Evolutionary conservation across 495 filamentous ascomycete genomes (phyloP).

Genomic region (Penicillium flavigenum): DNA sequence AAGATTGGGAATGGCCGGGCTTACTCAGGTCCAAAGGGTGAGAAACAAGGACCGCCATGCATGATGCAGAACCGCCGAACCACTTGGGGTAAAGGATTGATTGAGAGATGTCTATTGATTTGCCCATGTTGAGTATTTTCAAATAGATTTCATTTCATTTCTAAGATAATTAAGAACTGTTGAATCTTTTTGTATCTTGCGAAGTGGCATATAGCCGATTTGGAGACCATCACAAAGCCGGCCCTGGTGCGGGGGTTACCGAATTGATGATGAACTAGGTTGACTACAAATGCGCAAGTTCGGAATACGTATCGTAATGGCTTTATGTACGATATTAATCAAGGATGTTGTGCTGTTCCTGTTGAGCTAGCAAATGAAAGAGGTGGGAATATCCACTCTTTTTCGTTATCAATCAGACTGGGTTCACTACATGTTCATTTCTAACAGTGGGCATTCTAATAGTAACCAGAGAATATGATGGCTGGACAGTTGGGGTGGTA

Average conservation of each 20-base stretch:
- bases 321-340: not conserved
- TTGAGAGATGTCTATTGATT: constrained; percentile 1
- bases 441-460: too few species aligned
- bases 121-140: not conserved
- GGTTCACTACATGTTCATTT: too few species aligned
- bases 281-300: not conserved
- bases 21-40: constrained; percentile 45
- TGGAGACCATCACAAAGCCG: not conserved
- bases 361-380: too few species aligned
- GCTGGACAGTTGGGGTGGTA: too few species aligned
- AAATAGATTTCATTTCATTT: not conserved
- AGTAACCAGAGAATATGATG: too few species aligned
- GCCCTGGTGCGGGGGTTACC: constrained; percentile 6
- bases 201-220: constrained; percentile 11
- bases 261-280: not conserved
- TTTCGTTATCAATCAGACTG: too few species aligned
- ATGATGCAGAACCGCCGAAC: constrained; percentile 47
- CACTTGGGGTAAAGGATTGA: constrained; percentile 37
- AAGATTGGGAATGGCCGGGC: not conserved
- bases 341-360: too few species aligned
- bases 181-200: constrained; percentile 3
- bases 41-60: constrained; percentile 42
- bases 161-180: not conserved
- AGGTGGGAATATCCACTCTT: too few species aligned
- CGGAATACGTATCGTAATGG: not conserved